These are phyloP conservation scores for Dactylonectria macrodidyma DNA, from an alignment of 2,329 filamentous ascomycete genomes.

Conservation along the genomic window DNA sequence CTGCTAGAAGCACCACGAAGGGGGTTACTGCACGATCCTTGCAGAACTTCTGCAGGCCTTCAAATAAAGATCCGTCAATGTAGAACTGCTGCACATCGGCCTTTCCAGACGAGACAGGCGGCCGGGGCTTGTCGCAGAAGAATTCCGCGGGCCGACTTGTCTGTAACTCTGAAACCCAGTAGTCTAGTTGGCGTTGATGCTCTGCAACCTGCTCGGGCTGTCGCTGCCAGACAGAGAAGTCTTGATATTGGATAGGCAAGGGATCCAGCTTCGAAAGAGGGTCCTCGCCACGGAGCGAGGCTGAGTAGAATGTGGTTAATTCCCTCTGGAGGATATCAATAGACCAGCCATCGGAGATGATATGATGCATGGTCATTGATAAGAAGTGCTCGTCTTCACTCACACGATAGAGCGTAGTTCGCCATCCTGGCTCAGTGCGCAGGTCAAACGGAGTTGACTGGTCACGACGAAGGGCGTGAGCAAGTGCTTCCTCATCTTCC, in stretches of 20 bases:
- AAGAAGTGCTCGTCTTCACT: conserved; percentile 22
- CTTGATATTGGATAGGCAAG: conserved; percentile 7
- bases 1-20: conserved; percentile 38
- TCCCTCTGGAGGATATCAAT: conserved; percentile 18
- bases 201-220: not conserved
- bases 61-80: conserved; percentile 24
- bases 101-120: conserved; percentile 26
- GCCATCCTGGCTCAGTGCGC: conserved; percentile 26
- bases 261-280: not conserved
- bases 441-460: conserved; percentile 34
- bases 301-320: conserved; percentile 8
- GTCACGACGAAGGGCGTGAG: conserved; percentile 15
- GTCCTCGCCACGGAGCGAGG: conserved; percentile 20
- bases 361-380: conserved; percentile 40
- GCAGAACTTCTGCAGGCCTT: conserved; percentile 29
- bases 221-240: conserved; percentile 1
- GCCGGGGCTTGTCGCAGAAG: conserved; percentile 27
- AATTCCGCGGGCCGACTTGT: conserved; percentile 27
- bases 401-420: conserved; percentile 22
- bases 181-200: conserved; percentile 5
- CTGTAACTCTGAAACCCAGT: conserved; percentile 4
- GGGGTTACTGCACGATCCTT: conserved; percentile 11
- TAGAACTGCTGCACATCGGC: conserved; percentile 16
- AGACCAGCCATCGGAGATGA: conserved; percentile 44
- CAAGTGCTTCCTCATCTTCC: not conserved